phyloP scores from a whole-genome alignment of 345 rosid species.

The Mallotus nudiflorus region DNA sequence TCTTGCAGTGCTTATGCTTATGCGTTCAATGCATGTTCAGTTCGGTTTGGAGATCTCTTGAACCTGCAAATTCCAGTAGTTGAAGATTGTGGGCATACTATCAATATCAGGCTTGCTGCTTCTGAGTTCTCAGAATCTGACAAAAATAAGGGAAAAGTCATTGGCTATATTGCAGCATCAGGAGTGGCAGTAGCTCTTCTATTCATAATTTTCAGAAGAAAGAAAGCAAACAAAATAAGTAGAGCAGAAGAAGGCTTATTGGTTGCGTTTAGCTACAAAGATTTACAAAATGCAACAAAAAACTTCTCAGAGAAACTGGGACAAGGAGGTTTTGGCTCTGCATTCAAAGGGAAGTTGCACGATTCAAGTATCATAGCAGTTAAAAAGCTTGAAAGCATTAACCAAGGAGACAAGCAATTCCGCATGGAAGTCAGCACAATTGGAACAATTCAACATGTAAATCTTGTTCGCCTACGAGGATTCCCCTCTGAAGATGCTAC shows the following conservation, averaged over 20 bases:
- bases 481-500: conserved; percentile 69
- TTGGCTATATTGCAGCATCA: conserved; percentile 44
- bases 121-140: conserved; percentile 52
- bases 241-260: conserved; percentile 61
- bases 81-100: conserved; percentile 31
- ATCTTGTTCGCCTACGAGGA: conserved; percentile 78
- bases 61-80: conserved; percentile 37
- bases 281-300: conserved; percentile 64
- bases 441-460: conserved; percentile 77
- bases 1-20: conserved; percentile 69
- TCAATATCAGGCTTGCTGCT: conserved; percentile 59
- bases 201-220: conserved; percentile 35
- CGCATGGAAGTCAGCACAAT: conserved; percentile 68
- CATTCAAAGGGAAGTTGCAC: conserved; percentile 65
- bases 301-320: conserved; percentile 77
- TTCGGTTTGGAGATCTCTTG: conserved; percentile 56
- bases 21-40: conserved; percentile 36
- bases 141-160: conserved; percentile 30
- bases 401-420: conserved; percentile 92
- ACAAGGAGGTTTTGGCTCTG: conserved; percentile 92
- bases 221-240: conserved; percentile 24
- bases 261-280: conserved; percentile 60
- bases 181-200: conserved; percentile 21
- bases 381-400: conserved; percentile 73
- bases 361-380: conserved; percentile 69